A percentile compares a stretch with the other conserved stretches of the same genome.
Conservation (phyloP, 805 yeast genomes). For the Kodamaea nitidulidarum region DNA sequence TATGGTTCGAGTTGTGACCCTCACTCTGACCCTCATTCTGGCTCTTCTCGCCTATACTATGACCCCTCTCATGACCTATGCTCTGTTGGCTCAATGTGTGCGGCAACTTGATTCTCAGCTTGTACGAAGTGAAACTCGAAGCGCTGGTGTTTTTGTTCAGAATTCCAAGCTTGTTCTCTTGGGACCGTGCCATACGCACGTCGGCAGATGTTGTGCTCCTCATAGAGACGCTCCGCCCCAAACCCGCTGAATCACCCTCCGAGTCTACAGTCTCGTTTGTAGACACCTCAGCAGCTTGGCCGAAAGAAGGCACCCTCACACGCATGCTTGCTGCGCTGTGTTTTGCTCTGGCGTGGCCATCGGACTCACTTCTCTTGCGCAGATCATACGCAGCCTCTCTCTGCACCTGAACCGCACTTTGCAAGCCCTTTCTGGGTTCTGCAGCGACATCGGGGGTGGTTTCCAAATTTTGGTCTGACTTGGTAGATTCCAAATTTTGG, state of each 20-base stretch:
- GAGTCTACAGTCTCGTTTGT: conserved; percentile 4
- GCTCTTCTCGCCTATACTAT: too few species aligned
- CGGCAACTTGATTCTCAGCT: conserved; percentile 32
- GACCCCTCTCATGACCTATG: background rate
- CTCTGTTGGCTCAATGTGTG: conserved; percentile 21
- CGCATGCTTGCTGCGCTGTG: background rate
- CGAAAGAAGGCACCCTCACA: conserved; percentile 1
- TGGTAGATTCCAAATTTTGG: too few species aligned
- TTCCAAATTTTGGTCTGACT: too few species aligned
- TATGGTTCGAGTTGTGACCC: too few species aligned
- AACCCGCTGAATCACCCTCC: background rate
- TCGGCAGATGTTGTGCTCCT: conserved; percentile 4
- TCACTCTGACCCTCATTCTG: too few species aligned
- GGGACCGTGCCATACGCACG: conserved; percentile 4
- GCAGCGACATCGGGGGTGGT: too few species aligned
- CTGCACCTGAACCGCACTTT: background rate
- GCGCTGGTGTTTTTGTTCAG: conserved; percentile 14
- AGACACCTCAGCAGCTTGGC: conserved; percentile 1
- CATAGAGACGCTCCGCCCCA: conserved; percentile 3
- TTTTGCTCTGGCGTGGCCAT: background rate
- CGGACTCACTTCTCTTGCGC: background rate
- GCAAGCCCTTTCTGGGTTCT: background rate
- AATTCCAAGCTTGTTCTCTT: conserved; percentile 4
- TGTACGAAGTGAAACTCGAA: conserved; percentile 24
- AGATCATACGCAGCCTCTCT: background rate